Percentiles rank a stretch among this genome's conserved stretches.
Evolutionary conservation across 2,329 filamentous ascomycete species (phyloP).

Genomic region (Elsinoe arachidis): DNA sequence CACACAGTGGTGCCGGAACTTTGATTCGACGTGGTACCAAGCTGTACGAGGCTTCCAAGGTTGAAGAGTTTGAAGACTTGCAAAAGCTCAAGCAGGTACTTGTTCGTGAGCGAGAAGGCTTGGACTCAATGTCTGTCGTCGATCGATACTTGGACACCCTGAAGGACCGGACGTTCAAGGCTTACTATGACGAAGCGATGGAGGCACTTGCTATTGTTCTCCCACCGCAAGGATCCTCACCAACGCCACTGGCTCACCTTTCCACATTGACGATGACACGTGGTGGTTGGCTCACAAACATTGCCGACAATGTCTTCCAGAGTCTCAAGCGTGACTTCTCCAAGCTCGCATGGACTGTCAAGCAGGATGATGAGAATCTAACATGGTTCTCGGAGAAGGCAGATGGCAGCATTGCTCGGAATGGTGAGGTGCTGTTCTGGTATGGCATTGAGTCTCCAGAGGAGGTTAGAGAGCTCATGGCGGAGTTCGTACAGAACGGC

Average conservation of each 20-base stretch:
- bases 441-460: constrained; percentile 77
- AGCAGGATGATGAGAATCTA: constrained; percentile 89
- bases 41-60: constrained; percentile 61
- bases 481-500: constrained; percentile 74
- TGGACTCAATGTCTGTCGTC: constrained; percentile 74
- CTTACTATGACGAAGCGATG: constrained; percentile 91
- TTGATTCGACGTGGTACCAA: constrained; percentile 88
- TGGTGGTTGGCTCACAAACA: constrained; percentile 86
- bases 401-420: constrained; percentile 74
- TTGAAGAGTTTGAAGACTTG: constrained; percentile 68
- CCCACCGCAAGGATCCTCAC: constrained; percentile 56
- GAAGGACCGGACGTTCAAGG: constrained; percentile 70
- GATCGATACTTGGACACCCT: constrained; percentile 79
- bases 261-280: constrained; percentile 91
- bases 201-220: constrained; percentile 85
- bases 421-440: constrained; percentile 88
- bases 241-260: constrained; percentile 66
- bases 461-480: constrained; percentile 74
- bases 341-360: constrained; percentile 91
- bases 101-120: constrained; percentile 68
- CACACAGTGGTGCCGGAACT: constrained; percentile 88
- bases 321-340: constrained; percentile 90
- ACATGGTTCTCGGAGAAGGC: constrained; percentile 98
- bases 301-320: constrained; percentile 89
- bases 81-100: constrained; percentile 73